phyloP scores from a whole-genome alignment of 1,284 basidiomycete species.

The Leccinum solheimii region DNA sequence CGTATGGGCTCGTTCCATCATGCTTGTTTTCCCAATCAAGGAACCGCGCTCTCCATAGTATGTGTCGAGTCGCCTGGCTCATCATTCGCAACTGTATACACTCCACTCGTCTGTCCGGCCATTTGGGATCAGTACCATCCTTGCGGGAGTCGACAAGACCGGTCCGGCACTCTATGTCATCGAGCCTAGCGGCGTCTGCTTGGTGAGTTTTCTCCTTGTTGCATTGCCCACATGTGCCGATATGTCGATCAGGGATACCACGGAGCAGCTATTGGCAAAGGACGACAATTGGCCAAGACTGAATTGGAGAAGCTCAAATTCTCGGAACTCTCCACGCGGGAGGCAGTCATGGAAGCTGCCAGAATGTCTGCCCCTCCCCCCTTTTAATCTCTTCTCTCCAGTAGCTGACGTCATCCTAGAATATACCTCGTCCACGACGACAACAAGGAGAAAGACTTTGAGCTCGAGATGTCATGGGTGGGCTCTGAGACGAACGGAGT shows the following conservation, averaged over 20 bases:
- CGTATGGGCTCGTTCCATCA: slow-evolving; percentile 25
- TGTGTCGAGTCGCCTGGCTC: slow-evolving; percentile 81
- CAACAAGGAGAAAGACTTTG: slow-evolving; percentile 96
- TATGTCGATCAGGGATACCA: slow-evolving; percentile 74
- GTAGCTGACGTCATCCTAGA: slow-evolving; percentile 46
- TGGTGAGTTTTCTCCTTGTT: slow-evolving; percentile 50
- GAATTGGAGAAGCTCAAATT: slow-evolving; percentile 96
- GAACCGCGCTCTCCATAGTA: slow-evolving; percentile 45
- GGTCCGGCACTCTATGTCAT: slow-evolving; percentile 90
- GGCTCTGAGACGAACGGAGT: slow-evolving; percentile 81
- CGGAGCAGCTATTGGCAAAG: slow-evolving; percentile 95
- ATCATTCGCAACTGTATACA: slow-evolving; percentile 95
- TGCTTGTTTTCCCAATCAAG: background rate
- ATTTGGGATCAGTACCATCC: slow-evolving; percentile 92
- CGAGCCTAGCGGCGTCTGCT: slow-evolving; percentile 94
- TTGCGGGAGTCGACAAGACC: slow-evolving; percentile 87
- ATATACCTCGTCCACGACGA: slow-evolving; percentile 99
- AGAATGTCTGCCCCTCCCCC: slow-evolving; percentile 70
- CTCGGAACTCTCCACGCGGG: slow-evolving; percentile 70
- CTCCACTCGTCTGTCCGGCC: slow-evolving; percentile 98
- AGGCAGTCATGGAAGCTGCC: slow-evolving; percentile 93
- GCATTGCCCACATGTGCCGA: slow-evolving; percentile 7
- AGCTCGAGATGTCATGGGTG: slow-evolving; percentile 98
- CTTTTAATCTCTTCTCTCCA: background rate
- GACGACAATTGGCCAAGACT: slow-evolving; percentile 95